phyloP scores from a whole-genome alignment of 108 stramenopile species.

The Skeletonema tropicum region DNA sequence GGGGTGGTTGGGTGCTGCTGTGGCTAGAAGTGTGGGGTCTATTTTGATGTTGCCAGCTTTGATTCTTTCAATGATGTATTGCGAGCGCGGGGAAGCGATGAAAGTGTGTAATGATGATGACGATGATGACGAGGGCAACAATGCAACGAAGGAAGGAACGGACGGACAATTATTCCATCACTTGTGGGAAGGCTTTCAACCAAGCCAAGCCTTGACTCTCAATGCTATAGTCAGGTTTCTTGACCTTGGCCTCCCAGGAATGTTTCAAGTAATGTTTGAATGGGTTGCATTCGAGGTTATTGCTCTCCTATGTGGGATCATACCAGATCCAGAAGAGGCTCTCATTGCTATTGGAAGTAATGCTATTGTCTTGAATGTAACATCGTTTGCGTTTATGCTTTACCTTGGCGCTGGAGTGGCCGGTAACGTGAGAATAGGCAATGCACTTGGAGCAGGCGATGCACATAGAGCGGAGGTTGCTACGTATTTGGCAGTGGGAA shows the following conservation, averaged over 20 bases:
- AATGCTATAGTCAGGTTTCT: slow-evolving; percentile 33
- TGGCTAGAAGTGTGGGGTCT: slow-evolving; percentile 37
- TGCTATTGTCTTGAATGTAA: slow-evolving; percentile 32
- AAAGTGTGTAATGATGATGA: slow-evolving; percentile 5
- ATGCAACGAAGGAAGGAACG: neutral
- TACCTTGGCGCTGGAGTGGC: slow-evolving; percentile 34
- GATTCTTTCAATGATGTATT: slow-evolving; percentile 31
- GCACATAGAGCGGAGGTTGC: slow-evolving; percentile 38
- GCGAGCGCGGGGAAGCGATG: slow-evolving; percentile 6
- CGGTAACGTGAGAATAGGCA: slow-evolving; percentile 49
- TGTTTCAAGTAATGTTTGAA: slow-evolving; percentile 45
- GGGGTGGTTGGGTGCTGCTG: slow-evolving; percentile 52
- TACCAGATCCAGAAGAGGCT: slow-evolving; percentile 26
- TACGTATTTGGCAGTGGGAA: slow-evolving; percentile 16
- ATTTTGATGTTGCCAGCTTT: slow-evolving; percentile 26
- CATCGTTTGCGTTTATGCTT: slow-evolving; percentile 36
- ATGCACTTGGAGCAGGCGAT: slow-evolving; percentile 54
- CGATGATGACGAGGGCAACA: neutral
- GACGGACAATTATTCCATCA: slow-evolving; percentile 36
- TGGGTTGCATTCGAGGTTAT: slow-evolving; percentile 51
- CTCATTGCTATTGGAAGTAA: slow-evolving; percentile 49
- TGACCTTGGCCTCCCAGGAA: slow-evolving; percentile 40
- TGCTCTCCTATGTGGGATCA: slow-evolving; percentile 46
- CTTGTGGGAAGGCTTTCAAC: slow-evolving; percentile 32
- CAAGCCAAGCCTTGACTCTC: slow-evolving; percentile 24